Base-by-base conservation (phyloP, 495 filamentous ascomycete species). In the Cladorrhinum samala region DNA sequence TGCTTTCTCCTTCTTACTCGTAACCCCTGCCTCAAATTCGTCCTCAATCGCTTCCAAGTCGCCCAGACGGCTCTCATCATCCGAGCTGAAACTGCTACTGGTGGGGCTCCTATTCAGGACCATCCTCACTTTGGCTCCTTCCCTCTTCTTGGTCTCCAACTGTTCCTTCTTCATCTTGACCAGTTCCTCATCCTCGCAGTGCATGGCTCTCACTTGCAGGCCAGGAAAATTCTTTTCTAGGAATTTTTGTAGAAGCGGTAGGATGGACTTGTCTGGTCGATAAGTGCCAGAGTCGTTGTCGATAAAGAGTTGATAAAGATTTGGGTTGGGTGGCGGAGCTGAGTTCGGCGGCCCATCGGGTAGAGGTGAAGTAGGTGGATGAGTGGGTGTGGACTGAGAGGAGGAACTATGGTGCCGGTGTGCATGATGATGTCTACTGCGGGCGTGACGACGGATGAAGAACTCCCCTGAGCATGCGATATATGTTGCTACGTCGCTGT, bases 261-360 rank as follows among this genome's bases (percentile, higher is more conserved):
- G 78, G 4, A 85, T 72, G 6, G 83, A 76, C 21, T 83, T 81
- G 56, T 90, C 89, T 0, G 92, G 92, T 0, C 92, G 82, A 65
- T 97, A 97, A 0, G 92, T 97, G 13, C 92, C 92, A 59, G 82
- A 87, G 67, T 95, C 91, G 54, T 97, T 97, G 72, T 97, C 92
- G 59, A 97, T 96, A 47, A 93, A 77, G 3, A 97, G 79, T 62
- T 93, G 85, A 61, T 95, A 97, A 59, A 85, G 75, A 1, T 71
- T 57, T 0, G 88, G 87, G 51, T 89, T 77, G 5, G 58, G 59
- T 1, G 74, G 69, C 0, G 75, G 71, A 2, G 74, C 54, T n/a
- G 76, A 66, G 13, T 65, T 59, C 0, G 72, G 63, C 8, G 75
- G 68, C 7, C 72, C 66, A 0, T 66, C 66, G 6, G 68, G 62